These are phyloP conservation scores for Talaromyces nanjingensis DNA, from an alignment of 495 filamentous ascomycete genomes.

Conservation along the genomic window DNA sequence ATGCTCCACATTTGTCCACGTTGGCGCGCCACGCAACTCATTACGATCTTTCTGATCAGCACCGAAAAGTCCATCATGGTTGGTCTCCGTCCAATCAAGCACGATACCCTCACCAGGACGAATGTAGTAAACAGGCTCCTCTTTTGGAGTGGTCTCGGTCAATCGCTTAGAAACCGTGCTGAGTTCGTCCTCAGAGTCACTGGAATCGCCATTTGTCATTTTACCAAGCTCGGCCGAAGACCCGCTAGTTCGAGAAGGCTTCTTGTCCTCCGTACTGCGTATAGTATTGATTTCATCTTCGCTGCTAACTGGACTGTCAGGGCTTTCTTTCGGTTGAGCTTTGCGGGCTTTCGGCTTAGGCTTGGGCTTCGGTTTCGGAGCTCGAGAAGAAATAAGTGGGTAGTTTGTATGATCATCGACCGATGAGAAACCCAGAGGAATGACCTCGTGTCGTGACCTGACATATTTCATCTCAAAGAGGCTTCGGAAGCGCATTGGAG, in stretches of 20 bases:
- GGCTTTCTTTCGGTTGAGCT: not conserved
- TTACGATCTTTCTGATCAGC: constrained; percentile 35
- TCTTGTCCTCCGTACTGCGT: not conserved
- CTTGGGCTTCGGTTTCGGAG: constrained; percentile 12
- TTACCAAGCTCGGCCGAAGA: not conserved
- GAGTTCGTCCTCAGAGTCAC: constrained; percentile 13
- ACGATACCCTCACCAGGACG: constrained; percentile 74
- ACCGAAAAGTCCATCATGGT: constrained; percentile 63
- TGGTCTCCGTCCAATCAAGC: constrained; percentile 69
- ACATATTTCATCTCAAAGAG: constrained; percentile 67
- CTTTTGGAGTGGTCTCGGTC: constrained; percentile 7
- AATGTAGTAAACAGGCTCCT: constrained; percentile 28
- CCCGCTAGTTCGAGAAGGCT: not conserved
- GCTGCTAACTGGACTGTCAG: constrained; percentile 13
- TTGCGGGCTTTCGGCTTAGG: not conserved
- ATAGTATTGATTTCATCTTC: constrained; percentile 19
- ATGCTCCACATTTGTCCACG: constrained; percentile 41
- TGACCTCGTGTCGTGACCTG: constrained; percentile 37
- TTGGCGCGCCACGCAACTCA: constrained; percentile 43
- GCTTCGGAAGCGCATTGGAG: constrained; percentile 51
- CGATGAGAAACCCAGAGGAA: constrained; percentile 59
- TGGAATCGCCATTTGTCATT: constrained; percentile 5
- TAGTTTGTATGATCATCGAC: constrained; percentile 50
- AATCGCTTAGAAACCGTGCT: constrained; percentile 2
- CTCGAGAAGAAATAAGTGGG: constrained; percentile 49